Percentiles rank a stretch among this genome's conserved stretches.
Evolutionary conservation across 495 filamentous ascomycete species (phyloP).

Genomic region (Jackrogersella multiformis): DNA sequence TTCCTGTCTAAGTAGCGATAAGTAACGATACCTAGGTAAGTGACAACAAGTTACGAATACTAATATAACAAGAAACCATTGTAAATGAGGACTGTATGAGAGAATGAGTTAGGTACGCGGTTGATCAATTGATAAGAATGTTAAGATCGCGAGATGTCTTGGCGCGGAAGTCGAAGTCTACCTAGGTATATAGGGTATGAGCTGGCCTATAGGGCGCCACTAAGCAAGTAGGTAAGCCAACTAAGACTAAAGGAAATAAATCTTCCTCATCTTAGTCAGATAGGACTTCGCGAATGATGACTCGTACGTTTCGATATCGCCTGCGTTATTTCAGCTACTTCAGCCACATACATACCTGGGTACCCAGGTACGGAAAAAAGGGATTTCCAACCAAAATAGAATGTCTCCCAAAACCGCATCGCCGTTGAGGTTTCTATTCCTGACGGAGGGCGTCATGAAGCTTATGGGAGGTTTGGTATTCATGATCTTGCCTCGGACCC

Average conservation of each 20-base stretch:
- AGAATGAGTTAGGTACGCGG: too few species aligned
- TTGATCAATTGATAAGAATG: neutral
- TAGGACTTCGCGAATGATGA: neutral
- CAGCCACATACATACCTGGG: neutral
- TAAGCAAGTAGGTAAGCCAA: neutral
- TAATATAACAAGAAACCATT: too few species aligned
- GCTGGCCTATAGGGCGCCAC: neutral
- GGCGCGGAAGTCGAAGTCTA: neutral
- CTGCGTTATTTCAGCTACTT: neutral
- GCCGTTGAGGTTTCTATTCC: constrained; percentile 21
- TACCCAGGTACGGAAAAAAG: neutral
- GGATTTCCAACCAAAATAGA: neutral
- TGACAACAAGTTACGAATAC: too few species aligned
- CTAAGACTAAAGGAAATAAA: neutral
- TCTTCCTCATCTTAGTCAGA: neutral
- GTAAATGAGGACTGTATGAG: too few species aligned
- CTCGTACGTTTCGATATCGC: neutral
- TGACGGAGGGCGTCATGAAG: constrained; percentile 34
- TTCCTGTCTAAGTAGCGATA: too few species aligned
- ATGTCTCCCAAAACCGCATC: constrained; percentile 26
- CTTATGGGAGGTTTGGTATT: constrained; percentile 20
- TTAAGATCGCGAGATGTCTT: constrained; percentile 17
- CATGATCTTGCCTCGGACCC: constrained; percentile 27
- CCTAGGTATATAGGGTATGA: neutral
- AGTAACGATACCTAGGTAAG: too few species aligned